These are phyloP conservation scores for Xylaria castorea DNA, from an alignment of 495 filamentous ascomycete species.

Conservation along the genomic window DNA sequence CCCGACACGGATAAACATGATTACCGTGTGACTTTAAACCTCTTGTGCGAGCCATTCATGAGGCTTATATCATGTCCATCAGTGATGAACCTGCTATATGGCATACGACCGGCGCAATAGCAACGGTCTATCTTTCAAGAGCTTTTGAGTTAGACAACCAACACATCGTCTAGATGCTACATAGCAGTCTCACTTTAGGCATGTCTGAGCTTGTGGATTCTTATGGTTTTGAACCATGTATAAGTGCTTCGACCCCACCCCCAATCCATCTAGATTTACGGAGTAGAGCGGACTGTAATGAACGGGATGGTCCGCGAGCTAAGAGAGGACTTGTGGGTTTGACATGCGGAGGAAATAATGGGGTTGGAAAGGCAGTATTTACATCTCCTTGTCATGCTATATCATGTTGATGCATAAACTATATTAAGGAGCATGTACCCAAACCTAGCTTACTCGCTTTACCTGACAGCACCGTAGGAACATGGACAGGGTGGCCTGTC, in stretches of 20 bases:
- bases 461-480: background rate
- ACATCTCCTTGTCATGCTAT: background rate
- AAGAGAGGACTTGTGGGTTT: background rate
- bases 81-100: too few species aligned
- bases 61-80: too few species aligned
- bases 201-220: too few species aligned
- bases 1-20: background rate
- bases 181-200: too few species aligned
- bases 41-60: background rate
- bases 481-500: background rate
- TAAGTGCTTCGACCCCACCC: background rate
- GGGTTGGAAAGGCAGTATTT: background rate
- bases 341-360: background rate
- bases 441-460: background rate
- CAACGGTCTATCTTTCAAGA: too few species aligned
- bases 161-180: background rate
- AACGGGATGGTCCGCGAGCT: conserved; percentile 9
- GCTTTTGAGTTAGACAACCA: background rate
- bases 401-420: background rate
- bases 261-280: too few species aligned
- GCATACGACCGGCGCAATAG: too few species aligned
- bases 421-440: background rate
- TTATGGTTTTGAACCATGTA: too few species aligned
- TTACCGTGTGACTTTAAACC: background rate
- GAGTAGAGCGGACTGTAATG: background rate